Evolutionary conservation across 2,329 filamentous ascomycete genomes (phyloP), one percentile per base, ranked within the genome.

Genomic region (Dactylellina parvicollis): DNA sequence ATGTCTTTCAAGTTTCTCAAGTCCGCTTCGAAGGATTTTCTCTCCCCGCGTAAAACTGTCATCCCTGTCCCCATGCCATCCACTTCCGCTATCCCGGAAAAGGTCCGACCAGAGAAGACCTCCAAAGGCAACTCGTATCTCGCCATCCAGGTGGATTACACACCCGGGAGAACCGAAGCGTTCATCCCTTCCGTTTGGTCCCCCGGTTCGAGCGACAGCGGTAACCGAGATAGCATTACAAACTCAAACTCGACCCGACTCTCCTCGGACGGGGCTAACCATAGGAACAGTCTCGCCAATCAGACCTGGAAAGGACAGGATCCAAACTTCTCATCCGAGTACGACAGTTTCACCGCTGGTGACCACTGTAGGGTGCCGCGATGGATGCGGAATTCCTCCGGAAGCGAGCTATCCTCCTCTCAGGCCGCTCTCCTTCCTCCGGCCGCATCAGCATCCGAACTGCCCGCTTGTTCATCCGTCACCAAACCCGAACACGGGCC

Each of bases 61-160:
- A 40, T 65, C 16, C 55, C 67, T 1, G 49, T 72, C 14, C 67
- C 67, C 3, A 44, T 72, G 10, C 57, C 50, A 22, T 65, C 67
- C 12, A 72, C 67, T 7, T 12, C 49, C 10, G 67, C 67, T 3
- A 34, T 72, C 2, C 67, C 67, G 10, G 67, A 72, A 12, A 72
- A 72, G 38, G 67, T 72, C 3, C 42, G 67, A 16, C 54, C 59
- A 4, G 52, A 72, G 34, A 72, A 72, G 34, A 72, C 67, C 2
- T 65, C 67, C 26, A 73, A 74, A 47, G 77, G 77, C n/a, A 78
- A 76, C 34, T 75, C 76, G 3, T 78, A 78, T 65, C 74, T 78
- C 30, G 75, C 76, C 20, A 78, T 78, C 34, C 76, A 76, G n/a
- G 75, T 78, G 12, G 77, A 78, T 64, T 78, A 78, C 59, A 75